Evolutionary conservation across 1,139 yeast species (phyloP).

Genomic region (Taiozyma sp.): DNA sequence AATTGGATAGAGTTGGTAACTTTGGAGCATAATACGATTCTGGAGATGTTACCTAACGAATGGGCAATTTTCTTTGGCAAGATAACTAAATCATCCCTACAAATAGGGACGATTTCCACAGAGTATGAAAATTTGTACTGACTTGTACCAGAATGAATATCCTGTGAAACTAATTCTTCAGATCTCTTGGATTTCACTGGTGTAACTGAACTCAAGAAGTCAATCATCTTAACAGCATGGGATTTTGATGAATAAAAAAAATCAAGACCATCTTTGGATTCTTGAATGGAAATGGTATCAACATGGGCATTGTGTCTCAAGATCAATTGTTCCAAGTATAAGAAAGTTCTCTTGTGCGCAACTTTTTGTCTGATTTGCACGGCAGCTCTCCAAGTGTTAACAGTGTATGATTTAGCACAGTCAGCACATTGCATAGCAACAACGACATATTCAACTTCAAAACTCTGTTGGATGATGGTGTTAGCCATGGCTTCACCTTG

Average conservation of each 20-base stretch:
- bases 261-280: constrained; percentile 90
- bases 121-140: constrained; percentile 89
- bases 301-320: constrained; percentile 91
- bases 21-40: constrained; percentile 80
- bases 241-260: constrained; percentile 85
- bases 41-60: constrained; percentile 76
- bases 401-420: constrained; percentile 94
- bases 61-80: constrained; percentile 83
- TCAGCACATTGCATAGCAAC: constrained; percentile 98
- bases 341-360: constrained; percentile 91
- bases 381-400: constrained; percentile 96
- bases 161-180: constrained; percentile 87
- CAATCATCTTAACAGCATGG: constrained; percentile 92
- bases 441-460: constrained; percentile 92
- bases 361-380: constrained; percentile 98
- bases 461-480: constrained; percentile 90
- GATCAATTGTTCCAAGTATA: constrained; percentile 90
- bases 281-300: constrained; percentile 91
- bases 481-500: constrained; percentile 96
- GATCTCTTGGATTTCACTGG: constrained; percentile 86
- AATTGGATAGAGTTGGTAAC: constrained; percentile 80
- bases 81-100: constrained; percentile 93
- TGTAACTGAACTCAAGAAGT: constrained; percentile 77
- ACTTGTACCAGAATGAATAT: constrained; percentile 86
- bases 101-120: constrained; percentile 93